Conservation (phyloP, 1,284 basidiomycete species). For the Boletus austroedulis region DNA sequence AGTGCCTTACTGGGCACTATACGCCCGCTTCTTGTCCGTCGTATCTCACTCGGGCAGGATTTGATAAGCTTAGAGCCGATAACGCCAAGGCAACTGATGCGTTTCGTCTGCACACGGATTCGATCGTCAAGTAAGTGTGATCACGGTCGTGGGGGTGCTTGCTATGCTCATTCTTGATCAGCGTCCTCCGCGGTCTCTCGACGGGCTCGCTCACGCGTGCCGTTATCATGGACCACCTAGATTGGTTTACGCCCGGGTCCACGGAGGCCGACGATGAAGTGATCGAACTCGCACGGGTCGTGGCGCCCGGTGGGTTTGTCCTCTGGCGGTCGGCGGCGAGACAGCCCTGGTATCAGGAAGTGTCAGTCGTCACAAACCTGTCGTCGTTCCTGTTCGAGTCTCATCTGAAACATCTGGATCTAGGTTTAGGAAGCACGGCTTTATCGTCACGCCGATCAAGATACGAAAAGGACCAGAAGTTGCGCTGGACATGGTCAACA, state of each 20-base stretch:
- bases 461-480: slow-evolving; percentile 43
- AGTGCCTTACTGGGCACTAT: slow-evolving; percentile 65
- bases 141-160: not conserved
- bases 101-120: slow-evolving; percentile 78
- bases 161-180: slow-evolving; percentile 22
- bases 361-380: slow-evolving; percentile 47
- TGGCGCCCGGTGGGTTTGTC: slow-evolving; percentile 62
- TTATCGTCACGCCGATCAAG: slow-evolving; percentile 45
- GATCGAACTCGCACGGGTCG: slow-evolving; percentile 56
- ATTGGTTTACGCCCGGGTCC: slow-evolving; percentile 68
- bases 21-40: slow-evolving; percentile 67
- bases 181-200: slow-evolving; percentile 57
- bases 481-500: slow-evolving; percentile 64
- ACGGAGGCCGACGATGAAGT: slow-evolving; percentile 63
- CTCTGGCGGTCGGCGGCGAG: slow-evolving; percentile 73
- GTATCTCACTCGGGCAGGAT: slow-evolving; percentile 70
- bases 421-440: slow-evolving; percentile 47
- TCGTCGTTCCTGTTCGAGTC: not conserved
- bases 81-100: slow-evolving; percentile 52
- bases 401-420: not conserved
- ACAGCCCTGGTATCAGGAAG: slow-evolving; percentile 72
- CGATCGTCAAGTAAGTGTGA: slow-evolving; percentile 63
- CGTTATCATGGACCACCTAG: slow-evolving; percentile 81
- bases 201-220: slow-evolving; percentile 57
- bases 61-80: slow-evolving; percentile 54